These are phyloP conservation scores for Fremontodendron californicum DNA, from an alignment of 345 rosid species.

Conservation along the genomic window DNA sequence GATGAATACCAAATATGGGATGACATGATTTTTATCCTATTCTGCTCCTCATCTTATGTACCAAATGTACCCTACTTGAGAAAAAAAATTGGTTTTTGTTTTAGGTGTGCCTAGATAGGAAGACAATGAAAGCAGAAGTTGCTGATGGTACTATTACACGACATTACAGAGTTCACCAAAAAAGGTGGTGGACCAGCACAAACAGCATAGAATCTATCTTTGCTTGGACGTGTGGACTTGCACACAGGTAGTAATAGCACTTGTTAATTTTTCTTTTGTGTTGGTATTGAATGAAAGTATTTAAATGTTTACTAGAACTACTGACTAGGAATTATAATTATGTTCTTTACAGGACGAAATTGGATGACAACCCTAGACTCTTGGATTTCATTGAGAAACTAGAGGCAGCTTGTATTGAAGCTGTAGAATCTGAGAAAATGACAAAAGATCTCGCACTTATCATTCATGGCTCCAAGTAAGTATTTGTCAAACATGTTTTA, in stretches of 20 bases:
- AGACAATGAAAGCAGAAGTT: slow-evolving; percentile 97
- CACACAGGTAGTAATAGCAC: slow-evolving; percentile 61
- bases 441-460: slow-evolving; percentile 97
- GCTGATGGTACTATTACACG: slow-evolving; percentile 98
- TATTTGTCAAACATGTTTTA: background rate
- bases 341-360: slow-evolving; percentile 59
- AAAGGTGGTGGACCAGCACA: slow-evolving; percentile 99
- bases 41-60: no score
- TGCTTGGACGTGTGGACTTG: slow-evolving; percentile 98
- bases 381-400: slow-evolving; percentile 84
- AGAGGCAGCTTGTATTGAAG: slow-evolving; percentile 83
- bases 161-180: slow-evolving; percentile 95
- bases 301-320: background rate
- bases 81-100: slow-evolving; percentile 9
- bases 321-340: background rate
- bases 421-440: slow-evolving; percentile 96
- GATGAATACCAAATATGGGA: background rate
- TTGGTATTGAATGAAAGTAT: background rate
- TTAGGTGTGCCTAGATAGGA: slow-evolving; percentile 98
- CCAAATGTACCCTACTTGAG: background rate
- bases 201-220: slow-evolving; percentile 98
- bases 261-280: background rate
- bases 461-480: slow-evolving; percentile 62
- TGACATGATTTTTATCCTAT: background rate
- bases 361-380: slow-evolving; percentile 77